These are phyloP conservation scores for Boletus subcaerulescens DNA, from an alignment of 768 basidiomycete genomes.

Conservation along the genomic window DNA sequence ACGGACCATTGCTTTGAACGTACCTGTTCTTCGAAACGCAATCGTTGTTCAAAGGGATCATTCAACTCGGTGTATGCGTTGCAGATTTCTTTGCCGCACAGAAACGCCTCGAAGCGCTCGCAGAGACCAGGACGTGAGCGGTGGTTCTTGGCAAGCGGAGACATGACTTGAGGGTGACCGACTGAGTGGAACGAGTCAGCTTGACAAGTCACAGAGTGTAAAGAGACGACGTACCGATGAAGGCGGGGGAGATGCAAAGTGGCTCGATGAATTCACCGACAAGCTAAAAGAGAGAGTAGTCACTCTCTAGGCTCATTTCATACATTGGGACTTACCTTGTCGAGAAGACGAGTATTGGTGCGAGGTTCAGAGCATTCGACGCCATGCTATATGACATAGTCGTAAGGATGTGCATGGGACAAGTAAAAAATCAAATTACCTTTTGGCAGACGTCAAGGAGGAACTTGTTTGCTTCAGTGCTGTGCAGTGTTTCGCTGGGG, in stretches of 20 bases:
- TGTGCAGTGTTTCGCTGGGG: constrained; percentile 85
- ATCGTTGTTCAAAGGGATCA: constrained; percentile 94
- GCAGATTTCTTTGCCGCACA: constrained; percentile 97
- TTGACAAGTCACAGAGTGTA: background rate
- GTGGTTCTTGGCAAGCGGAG: constrained; percentile 97
- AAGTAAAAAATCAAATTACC: constrained; percentile 39
- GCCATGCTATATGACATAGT: constrained; percentile 59
- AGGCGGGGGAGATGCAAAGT: constrained; percentile 92
- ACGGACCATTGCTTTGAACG: background rate
- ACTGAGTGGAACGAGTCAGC: constrained; percentile 42
- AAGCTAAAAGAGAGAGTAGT: constrained; percentile 48
- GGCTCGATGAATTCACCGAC: constrained; percentile 98
- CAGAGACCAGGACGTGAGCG: constrained; percentile 95
- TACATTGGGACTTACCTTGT: constrained; percentile 59
- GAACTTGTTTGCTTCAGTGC: constrained; percentile 85
- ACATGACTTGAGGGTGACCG: constrained; percentile 99
- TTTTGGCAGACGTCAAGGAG: constrained; percentile 80
- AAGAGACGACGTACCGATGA: constrained; percentile 63
- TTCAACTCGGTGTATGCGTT: constrained; percentile 99
- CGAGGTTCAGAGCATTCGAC: constrained; percentile 96
- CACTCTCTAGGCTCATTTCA: background rate
- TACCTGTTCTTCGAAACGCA: constrained; percentile 94
- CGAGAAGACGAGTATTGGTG: constrained; percentile 90
- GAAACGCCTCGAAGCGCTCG: constrained; percentile 98
- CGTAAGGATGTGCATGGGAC: background rate